Base-by-base conservation (phyloP, 345 rosid species). In the Nasturtium officinale region DNA sequence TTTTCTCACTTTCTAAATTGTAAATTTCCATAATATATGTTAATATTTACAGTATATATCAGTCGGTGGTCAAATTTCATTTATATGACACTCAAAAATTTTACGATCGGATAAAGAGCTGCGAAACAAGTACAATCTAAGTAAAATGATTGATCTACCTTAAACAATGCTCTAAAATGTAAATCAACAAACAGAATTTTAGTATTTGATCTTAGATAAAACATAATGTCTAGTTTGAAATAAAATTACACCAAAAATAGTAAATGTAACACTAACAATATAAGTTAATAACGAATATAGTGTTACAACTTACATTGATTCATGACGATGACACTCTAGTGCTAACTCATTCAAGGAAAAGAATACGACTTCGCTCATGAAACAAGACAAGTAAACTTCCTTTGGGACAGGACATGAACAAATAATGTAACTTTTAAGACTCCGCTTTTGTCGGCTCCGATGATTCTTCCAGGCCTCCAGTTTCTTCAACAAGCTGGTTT, bases 401-500 rank as follows among this genome's bases (percentile, higher is more conserved):
- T 72, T 25, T 15, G 12, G 3, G 63, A 45, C 7, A 6, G 51
- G 38, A 53, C 69, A 17, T 48, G 30, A 50, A 30, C 67, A 60
- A 25, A 52, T 30, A 71, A 30, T 51, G 23, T 28, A 11, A 42
- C 12, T 25, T 45, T 70, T 33, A 61, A 59, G 67, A 51, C 53
- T 64, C 83, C 78, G 74, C 63, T 84, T 84, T 77, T 40, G 82
- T 45, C 38, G 74, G 57, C 12, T 77, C 81, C 15, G 73, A 52
- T 11, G 89, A 58, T 38, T 76, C 62, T 73, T 82, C 87, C 20
- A 76, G 85, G 4, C 67, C 62, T 61, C 80, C 89, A 15, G 61
- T 50, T 76, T 82, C 85, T 25, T 87, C 79, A 74, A 90, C 83
- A 60, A 89, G 79, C 94, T 85, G 87, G 42, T n/a, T 65, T 76